A percentile compares a stretch with the other conserved stretches of the same genome.
phyloP scores from a whole-genome alignment of 345 rosid genomes.

The Populus pruinosa region DNA sequence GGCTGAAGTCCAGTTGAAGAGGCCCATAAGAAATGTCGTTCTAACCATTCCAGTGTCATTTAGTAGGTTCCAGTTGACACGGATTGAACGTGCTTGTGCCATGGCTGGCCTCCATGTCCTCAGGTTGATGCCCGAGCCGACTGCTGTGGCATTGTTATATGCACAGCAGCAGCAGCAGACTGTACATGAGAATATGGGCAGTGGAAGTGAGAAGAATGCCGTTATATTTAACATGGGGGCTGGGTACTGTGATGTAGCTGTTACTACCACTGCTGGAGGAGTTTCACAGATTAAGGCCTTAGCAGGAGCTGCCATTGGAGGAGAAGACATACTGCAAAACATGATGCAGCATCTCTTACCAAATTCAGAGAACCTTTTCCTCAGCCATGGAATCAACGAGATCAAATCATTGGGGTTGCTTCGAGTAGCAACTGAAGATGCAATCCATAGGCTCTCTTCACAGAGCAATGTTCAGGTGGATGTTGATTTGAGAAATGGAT shows the following conservation, averaged over 20 bases:
- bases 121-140: constrained; percentile 84
- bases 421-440: constrained; percentile 74
- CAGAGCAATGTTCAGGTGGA: constrained; percentile 46
- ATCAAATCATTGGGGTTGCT: constrained; percentile 50
- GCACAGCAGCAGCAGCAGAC: constrained; percentile 83
- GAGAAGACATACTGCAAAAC: constrained; percentile 83
- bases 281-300: constrained; percentile 83
- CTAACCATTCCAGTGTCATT: constrained; percentile 82
- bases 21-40: constrained; percentile 67
- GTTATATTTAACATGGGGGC: constrained; percentile 90
- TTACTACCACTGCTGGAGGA: constrained; percentile 87
- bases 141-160: constrained; percentile 78
- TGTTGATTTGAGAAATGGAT: constrained; percentile 65
- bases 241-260: constrained; percentile 79
- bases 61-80: constrained; percentile 73
- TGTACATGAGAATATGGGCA: constrained; percentile 65
- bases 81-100: constrained; percentile 83
- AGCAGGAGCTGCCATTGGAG: constrained; percentile 67
- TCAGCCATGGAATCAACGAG: constrained; percentile 36
- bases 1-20: constrained; percentile 72
- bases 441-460: constrained; percentile 59
- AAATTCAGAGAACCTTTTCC: constrained; percentile 38
- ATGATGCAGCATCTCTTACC: constrained; percentile 58
- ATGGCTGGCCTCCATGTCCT: constrained; percentile 89
- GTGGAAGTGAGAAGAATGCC: constrained; percentile 78